Evolutionary conservation across 2,329 filamentous ascomycete species (phyloP).

Genomic region (Curvularia sp.): DNA sequence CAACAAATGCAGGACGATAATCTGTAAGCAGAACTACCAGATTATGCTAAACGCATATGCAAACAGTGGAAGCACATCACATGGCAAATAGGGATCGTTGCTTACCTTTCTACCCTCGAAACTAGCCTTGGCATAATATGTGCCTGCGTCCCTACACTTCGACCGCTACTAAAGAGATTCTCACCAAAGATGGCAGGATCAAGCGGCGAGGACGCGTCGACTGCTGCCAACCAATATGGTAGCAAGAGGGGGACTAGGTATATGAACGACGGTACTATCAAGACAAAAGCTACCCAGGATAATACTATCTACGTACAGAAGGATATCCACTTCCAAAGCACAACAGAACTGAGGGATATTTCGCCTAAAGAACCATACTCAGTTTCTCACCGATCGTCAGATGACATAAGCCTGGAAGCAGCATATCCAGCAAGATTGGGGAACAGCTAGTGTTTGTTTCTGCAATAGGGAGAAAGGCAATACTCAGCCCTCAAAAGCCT

Average conservation of each 20-base stretch:
- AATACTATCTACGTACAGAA: neutral
- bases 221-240: neutral
- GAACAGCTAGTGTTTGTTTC: neutral
- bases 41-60: too few species aligned
- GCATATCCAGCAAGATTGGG: neutral
- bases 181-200: neutral
- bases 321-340: neutral
- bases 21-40: too few species aligned
- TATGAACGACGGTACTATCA: too few species aligned
- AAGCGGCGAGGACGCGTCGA: neutral
- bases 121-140: conserved; percentile 1
- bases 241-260: neutral
- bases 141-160: conserved; percentile 1
- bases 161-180: neutral
- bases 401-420: neutral
- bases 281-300: neutral
- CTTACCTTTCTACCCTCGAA: neutral
- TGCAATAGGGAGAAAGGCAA: too few species aligned
- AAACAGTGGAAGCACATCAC: too few species aligned
- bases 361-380: neutral
- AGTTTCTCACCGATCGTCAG: neutral
- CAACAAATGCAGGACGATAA: too few species aligned
- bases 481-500: too few species aligned
- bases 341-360: neutral
- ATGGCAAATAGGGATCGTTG: neutral